Evolutionary conservation across 441 rosid species (phyloP).

Genomic region (Gossypium lobatum): DNA sequence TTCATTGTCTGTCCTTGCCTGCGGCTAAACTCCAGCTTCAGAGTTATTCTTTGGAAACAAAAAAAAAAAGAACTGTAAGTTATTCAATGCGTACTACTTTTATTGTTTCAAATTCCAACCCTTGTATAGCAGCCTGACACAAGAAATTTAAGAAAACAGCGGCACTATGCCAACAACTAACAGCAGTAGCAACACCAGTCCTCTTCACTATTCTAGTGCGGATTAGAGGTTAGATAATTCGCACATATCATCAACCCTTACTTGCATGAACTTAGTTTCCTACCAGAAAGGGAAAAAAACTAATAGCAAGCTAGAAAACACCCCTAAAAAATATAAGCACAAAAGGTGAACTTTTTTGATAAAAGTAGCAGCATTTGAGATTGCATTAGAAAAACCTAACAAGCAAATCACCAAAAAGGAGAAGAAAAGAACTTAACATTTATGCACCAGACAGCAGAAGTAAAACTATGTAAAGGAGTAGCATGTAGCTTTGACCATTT

Average conservation of each 20-base stretch:
- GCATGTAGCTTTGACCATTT: neutral
- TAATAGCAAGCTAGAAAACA: neutral
- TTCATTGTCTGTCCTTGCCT: neutral
- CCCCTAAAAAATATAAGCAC: neutral
- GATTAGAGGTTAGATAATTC: neutral
- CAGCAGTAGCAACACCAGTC: neutral
- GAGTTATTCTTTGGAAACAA: neutral
- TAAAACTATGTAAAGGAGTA: neutral
- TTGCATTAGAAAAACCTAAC: neutral
- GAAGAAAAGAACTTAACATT: no score
- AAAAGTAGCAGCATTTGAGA: neutral
- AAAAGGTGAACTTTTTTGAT: neutral
- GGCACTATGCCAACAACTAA: neutral
- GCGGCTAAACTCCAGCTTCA: neutral
- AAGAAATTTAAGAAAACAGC: neutral
- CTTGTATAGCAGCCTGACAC: neutral
- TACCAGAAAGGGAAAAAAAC: neutral
- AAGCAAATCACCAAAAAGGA: no score
- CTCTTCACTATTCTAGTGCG: neutral
- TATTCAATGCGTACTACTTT: conserved; percentile 2
- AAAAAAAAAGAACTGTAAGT: neutral
- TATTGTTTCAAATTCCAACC: neutral
- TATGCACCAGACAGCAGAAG: neutral
- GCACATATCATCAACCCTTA: neutral
- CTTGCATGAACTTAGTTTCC: neutral